Percentiles rank a stretch among this genome's conserved stretches.
phyloP scores from a whole-genome alignment of 2,329 filamentous ascomycete genomes.

The Fusarium virguliforme region DNA sequence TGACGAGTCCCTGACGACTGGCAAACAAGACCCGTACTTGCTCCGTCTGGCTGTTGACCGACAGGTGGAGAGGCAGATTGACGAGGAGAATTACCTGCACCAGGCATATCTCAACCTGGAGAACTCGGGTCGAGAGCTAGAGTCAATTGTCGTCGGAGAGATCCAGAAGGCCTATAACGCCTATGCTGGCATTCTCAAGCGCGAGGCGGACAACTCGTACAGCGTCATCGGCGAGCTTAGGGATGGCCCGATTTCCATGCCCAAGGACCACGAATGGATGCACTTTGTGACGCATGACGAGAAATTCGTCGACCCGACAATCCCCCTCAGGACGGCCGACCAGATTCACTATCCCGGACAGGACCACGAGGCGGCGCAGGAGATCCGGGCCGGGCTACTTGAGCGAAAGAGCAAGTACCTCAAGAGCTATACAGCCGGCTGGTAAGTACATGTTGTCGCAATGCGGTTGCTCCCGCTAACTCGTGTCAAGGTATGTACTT shows the following conservation, averaged over 20 bases:
- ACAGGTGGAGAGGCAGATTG: slow-evolving; percentile 91
- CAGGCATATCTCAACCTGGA: slow-evolving; percentile 97
- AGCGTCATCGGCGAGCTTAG: slow-evolving; percentile 85
- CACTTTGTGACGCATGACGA: slow-evolving; percentile 85
- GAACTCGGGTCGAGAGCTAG: slow-evolving; percentile 92
- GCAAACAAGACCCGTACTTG: slow-evolving; percentile 94
- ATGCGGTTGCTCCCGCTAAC: slow-evolving; percentile 23
- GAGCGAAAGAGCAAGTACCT: slow-evolving; percentile 99
- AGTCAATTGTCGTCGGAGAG: slow-evolving; percentile 96
- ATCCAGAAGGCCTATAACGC: slow-evolving; percentile 99
- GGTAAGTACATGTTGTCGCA: slow-evolving; percentile 69
- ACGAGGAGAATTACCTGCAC: slow-evolving; percentile 98
- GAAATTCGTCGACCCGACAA: slow-evolving; percentile 87
- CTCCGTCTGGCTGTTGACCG: slow-evolving; percentile 88
- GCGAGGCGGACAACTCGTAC: slow-evolving; percentile 88
- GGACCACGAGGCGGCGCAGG: slow-evolving; percentile 84
- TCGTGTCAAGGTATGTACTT: slow-evolving; percentile 83
- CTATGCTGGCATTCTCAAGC: slow-evolving; percentile 90
- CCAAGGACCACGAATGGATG: slow-evolving; percentile 93
- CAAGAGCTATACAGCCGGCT: slow-evolving; percentile 96
- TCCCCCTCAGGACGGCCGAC: slow-evolving; percentile 83
- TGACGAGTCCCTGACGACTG: slow-evolving; percentile 80
- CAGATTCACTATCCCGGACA: slow-evolving; percentile 94
- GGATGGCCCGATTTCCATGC: slow-evolving; percentile 89
- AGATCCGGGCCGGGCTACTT: slow-evolving; percentile 90